phyloP scores from a whole-genome alignment of 768 basidiomycete genomes.

The Tulasnella sp. region DNA sequence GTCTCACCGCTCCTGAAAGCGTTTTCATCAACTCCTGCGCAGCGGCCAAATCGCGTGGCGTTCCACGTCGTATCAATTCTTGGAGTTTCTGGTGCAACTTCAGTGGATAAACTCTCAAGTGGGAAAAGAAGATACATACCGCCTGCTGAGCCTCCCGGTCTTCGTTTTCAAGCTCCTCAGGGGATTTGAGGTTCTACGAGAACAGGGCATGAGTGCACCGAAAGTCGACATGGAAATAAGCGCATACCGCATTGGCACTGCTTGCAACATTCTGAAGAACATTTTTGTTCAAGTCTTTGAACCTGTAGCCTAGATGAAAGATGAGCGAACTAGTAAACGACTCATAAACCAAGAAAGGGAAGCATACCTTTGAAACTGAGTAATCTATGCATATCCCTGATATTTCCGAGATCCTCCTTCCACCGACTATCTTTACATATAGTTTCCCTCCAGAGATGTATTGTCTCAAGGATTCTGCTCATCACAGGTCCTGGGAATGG shows the following conservation, averaged over 20 bases:
- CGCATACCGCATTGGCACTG: conserved; percentile 15
- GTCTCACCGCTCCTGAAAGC: conserved; percentile 64
- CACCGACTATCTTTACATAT: conserved; percentile 81
- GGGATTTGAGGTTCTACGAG: conserved; percentile 73
- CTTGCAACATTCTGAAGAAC: conserved; percentile 1
- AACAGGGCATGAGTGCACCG: conserved; percentile 26
- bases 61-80: conserved; percentile 90
- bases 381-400: conserved; percentile 92
- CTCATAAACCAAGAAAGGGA: neutral
- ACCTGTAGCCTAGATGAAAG: conserved; percentile 20
- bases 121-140: conserved; percentile 22
- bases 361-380: conserved; percentile 77
- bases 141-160: conserved; percentile 91
- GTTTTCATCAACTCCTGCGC: conserved; percentile 97
- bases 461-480: conserved; percentile 84
- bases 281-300: conserved; percentile 19
- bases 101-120: neutral
- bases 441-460: conserved; percentile 88
- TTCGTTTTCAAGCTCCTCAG: conserved; percentile 91
- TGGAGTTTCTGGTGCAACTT: conserved; percentile 57
- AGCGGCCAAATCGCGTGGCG: conserved; percentile 85
- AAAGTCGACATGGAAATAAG: conserved; percentile 21
- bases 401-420: conserved; percentile 94
- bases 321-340: neutral
- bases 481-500: conserved; percentile 91